A percentile compares a stretch with the other conserved stretches of the same genome.
Evolutionary conservation across 169 alveolate genomes (phyloP).

Genomic region (Perkinsus olseni): DNA sequence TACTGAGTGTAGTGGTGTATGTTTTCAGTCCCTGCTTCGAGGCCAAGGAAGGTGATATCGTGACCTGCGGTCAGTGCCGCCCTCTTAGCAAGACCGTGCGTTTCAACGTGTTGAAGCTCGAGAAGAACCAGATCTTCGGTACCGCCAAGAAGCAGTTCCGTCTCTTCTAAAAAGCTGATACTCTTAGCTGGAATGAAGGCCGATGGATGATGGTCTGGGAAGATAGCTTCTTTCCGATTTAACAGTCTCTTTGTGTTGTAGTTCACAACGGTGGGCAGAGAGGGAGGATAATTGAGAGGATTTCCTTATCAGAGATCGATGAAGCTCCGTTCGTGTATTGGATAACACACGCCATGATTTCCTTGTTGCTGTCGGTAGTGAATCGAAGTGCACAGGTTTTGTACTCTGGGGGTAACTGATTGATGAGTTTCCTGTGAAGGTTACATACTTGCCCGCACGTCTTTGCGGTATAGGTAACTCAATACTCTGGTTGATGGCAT

Average conservation of each 20-base stretch:
- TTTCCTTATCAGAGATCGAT: too few species aligned
- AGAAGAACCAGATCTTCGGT: slow-evolving; percentile 93
- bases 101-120: slow-evolving; percentile 96
- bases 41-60: slow-evolving; percentile 54
- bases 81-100: slow-evolving; percentile 98
- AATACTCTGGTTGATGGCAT: not conserved
- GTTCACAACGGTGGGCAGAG: not conserved
- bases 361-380: too few species aligned
- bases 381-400: too few species aligned
- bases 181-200: slow-evolving; percentile 8
- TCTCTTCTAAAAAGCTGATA: slow-evolving; percentile 64
- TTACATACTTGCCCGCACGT: too few species aligned
- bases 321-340: too few species aligned
- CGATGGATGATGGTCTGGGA: not conserved
- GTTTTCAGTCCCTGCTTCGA: slow-evolving; percentile 1
- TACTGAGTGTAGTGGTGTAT: too few species aligned
- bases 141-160: slow-evolving; percentile 96
- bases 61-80: slow-evolving; percentile 71
- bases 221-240: not conserved
- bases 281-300: too few species aligned
- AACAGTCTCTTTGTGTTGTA: not conserved
- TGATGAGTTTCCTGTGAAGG: too few species aligned
- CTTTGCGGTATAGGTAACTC: too few species aligned
- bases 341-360: too few species aligned
- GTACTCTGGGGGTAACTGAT: too few species aligned